Base-by-base conservation (phyloP, 2,329 filamentous ascomycete genomes). In the Neopestalotiopsis rosae region DNA sequence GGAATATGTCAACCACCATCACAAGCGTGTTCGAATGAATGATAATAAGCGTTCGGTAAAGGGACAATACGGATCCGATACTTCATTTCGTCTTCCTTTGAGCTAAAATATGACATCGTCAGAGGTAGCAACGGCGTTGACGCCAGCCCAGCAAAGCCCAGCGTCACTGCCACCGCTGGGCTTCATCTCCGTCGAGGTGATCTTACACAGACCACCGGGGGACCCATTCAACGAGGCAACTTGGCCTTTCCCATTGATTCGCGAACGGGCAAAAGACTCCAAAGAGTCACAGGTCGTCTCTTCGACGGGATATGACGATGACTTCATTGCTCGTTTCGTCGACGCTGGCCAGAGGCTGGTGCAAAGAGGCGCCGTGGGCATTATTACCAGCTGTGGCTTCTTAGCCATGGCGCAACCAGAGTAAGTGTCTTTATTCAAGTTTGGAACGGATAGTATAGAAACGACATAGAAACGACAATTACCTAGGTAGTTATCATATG, bases 311-410 rank as follows among this genome's bases (percentile, higher is more conserved):
- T 81, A 81, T 66, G 72, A 76, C 30, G 74, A 75, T 63, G 77
- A 71, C 0, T 81, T 81, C 34, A 74, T 80, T 38, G 74, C 79
- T 30, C 71, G 74, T 1, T 81, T 82, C 61, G 79, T 81, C 5
- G 72, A 73, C 30, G 77, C 80, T 1, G 78, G 79, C 3, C 65
- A 74, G 62, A 77, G 70, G 45, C 74, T 82, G 1, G 76, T 76
- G 5, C 72, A 78, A 12, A 72, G 74, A 59, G 80, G 80, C 1
- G 75, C 75, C 24, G 75, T 81, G 3, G 79, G 79, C 30, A 77
- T 81, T 61, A 77, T 81, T 42, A 81, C 80, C 1, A 81, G 80
- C 72, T 82, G 80, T 65, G 80, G 80, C 1, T 82, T 82, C 66
- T 72, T 81, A 5, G 80, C 80, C 20, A 76, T 80, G 74, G 78